Base-by-base conservation (phyloP, 2,329 filamentous ascomycete genomes). In the Talaromyces islandicus region DNA sequence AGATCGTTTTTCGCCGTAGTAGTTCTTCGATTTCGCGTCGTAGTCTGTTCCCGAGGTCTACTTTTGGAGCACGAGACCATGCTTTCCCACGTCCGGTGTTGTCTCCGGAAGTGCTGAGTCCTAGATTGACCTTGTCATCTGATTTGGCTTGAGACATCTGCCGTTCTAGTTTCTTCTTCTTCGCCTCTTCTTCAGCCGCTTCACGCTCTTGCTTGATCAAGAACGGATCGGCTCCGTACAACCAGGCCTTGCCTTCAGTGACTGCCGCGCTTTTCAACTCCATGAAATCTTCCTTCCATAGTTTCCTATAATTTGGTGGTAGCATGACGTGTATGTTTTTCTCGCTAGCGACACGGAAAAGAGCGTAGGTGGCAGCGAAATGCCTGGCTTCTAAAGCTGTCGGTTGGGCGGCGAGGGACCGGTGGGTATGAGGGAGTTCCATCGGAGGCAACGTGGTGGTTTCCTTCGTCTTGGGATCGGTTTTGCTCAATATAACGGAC, bases 161-260 rank as follows among this genome's bases (percentile, higher is more conserved):
- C 30, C 83, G 80, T 68, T 94, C 90, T 64, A 84, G 86, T 60
- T 87, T 83, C 76, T 91, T 91, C 81, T 94, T 96, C 69, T 92
- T 89, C 52, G 88, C 85, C 2, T 85, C 81, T 1, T 84, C 86
- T 64, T 89, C 90, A 9, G 89, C 88, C 68, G 92, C 89, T 66
- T 96, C 89, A 57, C 90, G 83, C 73, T 95, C 90, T 65, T 88
- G 84, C 64, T 89, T 82, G 0, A 91, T 88, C 62, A 88, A 84
- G 77, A 99, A 99, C 0, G 94, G 94, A 69, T 99, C 94, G 11
- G 92, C 91, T 67, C 96, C 92, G 73, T 97, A 99, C 84, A 96
- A 88, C 89, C 92, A 97, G 0, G 80, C 88, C 64, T 85, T 85
- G 7, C 83, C 92, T 48, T 90, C 87, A 69, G 87, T 89, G 54